Base-by-base conservation (phyloP, 306 rosid species). In the Prunus salicina region DNA sequence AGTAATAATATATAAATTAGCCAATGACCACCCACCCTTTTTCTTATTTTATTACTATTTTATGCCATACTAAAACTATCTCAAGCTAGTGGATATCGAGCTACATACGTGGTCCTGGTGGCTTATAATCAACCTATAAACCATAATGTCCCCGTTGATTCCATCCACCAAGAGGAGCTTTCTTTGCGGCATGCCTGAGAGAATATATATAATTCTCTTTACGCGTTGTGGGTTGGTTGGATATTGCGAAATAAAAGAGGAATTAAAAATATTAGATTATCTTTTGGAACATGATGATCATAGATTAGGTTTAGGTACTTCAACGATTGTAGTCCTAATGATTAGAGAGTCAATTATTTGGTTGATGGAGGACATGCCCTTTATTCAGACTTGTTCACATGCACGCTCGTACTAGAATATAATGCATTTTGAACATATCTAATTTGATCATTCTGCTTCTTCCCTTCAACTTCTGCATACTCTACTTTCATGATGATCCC, bases 311-410 rank as follows among this genome's bases (percentile, higher is more conserved):
- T 27, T 66, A 72, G 73, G 79, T 16, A 52, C 57, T 66, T 45
- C 63, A 24, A 15, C 9, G 66, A 71, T 47, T 61, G 49, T 75
- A 82, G 76, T 63, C 79, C 73, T 75, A 79, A 87, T 89, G 81
- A 85, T 89, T 86, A 77, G 89, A 79, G 83, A 13, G 53, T 30
- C 79, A 74, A 87, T 85, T 70, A 87, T 84, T 38, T 84, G 89
- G 82, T 71, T 50, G 43, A 61, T 79, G 70, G 78, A 50, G 70
- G 32, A 79, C 50, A 67, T 71, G 41, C 43, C 43, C 43, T 38
- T 38, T 38, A 11, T 22, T 32, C 11, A 12, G 12, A 20, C 15
- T 24, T 57, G 28, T 58, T 22, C 12, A 22, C 64, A 64, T 34
- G 9, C 76, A 69, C 24, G 28, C 62, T 20, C 30, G 22, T 22